Evolutionary conservation across 805 yeast genomes (phyloP).

Genomic region (Pichia eremophila): DNA sequence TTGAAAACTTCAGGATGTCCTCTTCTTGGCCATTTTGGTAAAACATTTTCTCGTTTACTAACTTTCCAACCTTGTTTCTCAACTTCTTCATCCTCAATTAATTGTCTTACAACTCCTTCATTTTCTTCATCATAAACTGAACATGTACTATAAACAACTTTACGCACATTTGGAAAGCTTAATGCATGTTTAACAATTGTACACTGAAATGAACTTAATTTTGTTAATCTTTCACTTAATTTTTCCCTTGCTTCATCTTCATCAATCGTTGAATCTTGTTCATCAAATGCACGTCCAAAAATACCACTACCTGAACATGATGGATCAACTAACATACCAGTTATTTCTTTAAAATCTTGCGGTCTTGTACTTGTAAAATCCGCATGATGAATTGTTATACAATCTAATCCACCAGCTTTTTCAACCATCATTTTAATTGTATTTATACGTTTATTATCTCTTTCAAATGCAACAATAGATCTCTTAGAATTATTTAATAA

Average conservation of each 20-base stretch:
- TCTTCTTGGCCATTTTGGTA: constrained; percentile 82
- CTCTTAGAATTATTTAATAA: constrained; percentile 32
- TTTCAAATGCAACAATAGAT: constrained; percentile 77
- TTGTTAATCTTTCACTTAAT: constrained; percentile 49
- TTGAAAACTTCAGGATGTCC: constrained; percentile 69
- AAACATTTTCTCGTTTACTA: constrained; percentile 46
- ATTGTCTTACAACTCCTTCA: constrained; percentile 79
- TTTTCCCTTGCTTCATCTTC: constrained; percentile 34
- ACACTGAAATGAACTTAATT: constrained; percentile 78
- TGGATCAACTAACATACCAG: constrained; percentile 88
- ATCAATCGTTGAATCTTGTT: constrained; percentile 24
- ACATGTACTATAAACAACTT: constrained; percentile 90
- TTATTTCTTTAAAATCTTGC: constrained; percentile 48
- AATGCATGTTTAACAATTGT: constrained; percentile 85
- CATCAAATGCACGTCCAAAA: constrained; percentile 75
- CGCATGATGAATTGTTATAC: constrained; percentile 34
- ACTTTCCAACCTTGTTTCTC: constrained; percentile 68
- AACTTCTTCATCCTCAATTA: constrained; percentile 60
- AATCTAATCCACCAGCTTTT: constrained; percentile 55
- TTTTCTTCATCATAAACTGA: constrained; percentile 91
- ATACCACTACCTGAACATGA: constrained; percentile 98
- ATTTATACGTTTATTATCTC: constrained; percentile 64
- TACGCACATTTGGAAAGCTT: constrained; percentile 63
- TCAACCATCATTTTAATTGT: constrained; percentile 68
- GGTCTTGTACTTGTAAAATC: constrained; percentile 63